Base-by-base conservation (phyloP, 345 rosid species). In the Camelina laxa region DNA sequence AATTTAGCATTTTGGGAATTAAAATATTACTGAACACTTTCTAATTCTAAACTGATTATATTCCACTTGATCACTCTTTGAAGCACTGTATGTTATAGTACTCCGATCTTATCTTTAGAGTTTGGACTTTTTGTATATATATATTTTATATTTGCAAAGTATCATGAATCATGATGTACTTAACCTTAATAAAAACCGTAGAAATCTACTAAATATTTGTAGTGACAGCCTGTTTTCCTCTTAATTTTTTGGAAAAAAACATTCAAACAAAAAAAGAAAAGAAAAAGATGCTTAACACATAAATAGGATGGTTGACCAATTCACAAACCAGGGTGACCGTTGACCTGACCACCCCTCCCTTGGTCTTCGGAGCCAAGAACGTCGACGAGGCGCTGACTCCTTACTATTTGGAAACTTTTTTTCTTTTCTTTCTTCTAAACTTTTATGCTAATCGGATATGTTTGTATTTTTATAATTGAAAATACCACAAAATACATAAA, bases 331-430 rank as follows among this genome's bases (percentile, higher is more conserved):
- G 70, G 59, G 35, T 57, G 60, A 66, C 33, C 51, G 12, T 66
- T 74, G 78, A 74, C 78, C 53, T 58, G 19, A 56, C 39, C 47
- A 22, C 7, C 22, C 2, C 31, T 48, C 69, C 74, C 74, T 39
- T 68, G 60, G 61, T 75, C 63, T 60, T 75, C 22, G 73, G 73
- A 75, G 67, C 69, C 74, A 50, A 38, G 15, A 22, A 50, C 68
- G 45, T 59, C 11, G 44, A 65, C 62, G 24, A 27, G 62, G 11
- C 64, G 64, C 73, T 31, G 67, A 59, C 47, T 68, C 67, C 45
- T 59, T 27, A 17, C 9, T 73, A 9, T 27, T 13, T 58, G 13
- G 30, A 48, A 33, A 63, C 42, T 14, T 73, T 10, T 6, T 30
- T 14, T 17, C 5, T 39, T 20, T 30, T 20, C 4, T 57, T 58